A percentile compares a stretch with the other conserved stretches of the same genome.
Evolutionary conservation across 2,329 filamentous ascomycete species (phyloP).

Genomic region (Xenosphaeropsis pyriputrescens): DNA sequence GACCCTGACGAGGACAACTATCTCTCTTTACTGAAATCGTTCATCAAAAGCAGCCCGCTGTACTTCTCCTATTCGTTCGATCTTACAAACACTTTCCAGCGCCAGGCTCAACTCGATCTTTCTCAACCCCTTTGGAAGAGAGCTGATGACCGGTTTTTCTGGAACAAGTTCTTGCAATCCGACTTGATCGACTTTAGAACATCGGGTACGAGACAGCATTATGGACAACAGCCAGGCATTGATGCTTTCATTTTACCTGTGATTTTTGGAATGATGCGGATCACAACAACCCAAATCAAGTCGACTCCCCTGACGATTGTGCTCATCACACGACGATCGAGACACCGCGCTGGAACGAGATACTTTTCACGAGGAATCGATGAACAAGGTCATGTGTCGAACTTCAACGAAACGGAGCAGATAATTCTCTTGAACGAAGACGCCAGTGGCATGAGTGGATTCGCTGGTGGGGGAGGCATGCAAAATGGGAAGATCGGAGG

Average conservation of each 20-base stretch:
- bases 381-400: constrained; percentile 87
- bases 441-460: constrained; percentile 61
- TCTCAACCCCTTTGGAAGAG: constrained; percentile 74
- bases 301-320: constrained; percentile 70
- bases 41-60: constrained; percentile 76
- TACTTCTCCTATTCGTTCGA: constrained; percentile 98
- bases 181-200: constrained; percentile 83
- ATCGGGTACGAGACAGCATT: constrained; percentile 43
- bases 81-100: constrained; percentile 92
- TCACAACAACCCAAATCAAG: constrained; percentile 76
- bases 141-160: constrained; percentile 96
- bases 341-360: constrained; percentile 78
- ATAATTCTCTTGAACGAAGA: constrained; percentile 78
- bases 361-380: constrained; percentile 94
- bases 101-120: constrained; percentile 65
- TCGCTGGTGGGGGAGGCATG: constrained; percentile 61
- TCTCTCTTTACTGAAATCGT: constrained; percentile 63
- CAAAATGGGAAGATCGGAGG: constrained; percentile 55
- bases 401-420: constrained; percentile 98
- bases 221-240: constrained; percentile 56
- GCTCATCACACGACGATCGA: constrained; percentile 77
- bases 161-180: constrained; percentile 86
- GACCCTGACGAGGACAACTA: constrained; percentile 93
- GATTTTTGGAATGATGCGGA: constrained; percentile 92
- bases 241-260: constrained; percentile 92